Percentiles rank a stretch among this genome's conserved stretches.
These are phyloP conservation scores for Melampsora abietis-canadensis DNA, from an alignment of 1,284 basidiomycete species.

Conservation along the genomic window DNA sequence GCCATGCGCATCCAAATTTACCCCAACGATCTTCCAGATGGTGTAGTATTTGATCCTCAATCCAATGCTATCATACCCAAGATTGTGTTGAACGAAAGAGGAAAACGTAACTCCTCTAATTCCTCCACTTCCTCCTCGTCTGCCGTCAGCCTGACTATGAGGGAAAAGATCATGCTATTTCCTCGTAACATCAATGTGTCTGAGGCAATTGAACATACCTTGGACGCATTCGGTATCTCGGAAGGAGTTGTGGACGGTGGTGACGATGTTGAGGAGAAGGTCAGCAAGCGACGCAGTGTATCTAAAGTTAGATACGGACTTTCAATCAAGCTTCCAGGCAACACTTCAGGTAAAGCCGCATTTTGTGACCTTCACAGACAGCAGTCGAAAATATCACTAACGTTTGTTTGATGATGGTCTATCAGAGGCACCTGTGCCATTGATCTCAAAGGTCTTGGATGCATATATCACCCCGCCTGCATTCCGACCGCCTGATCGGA, in stretches of 20 bases:
- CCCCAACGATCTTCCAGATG: constrained; percentile 83
- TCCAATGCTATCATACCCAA: constrained; percentile 86
- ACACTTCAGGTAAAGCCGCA: constrained; percentile 7
- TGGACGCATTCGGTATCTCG: constrained; percentile 86
- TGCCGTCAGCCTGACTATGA: constrained; percentile 59
- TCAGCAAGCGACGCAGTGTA: constrained; percentile 72
- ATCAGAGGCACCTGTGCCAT: constrained; percentile 69
- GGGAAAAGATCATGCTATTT: constrained; percentile 73
- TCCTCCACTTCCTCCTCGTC: constrained; percentile 57
- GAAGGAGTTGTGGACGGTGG: constrained; percentile 96
- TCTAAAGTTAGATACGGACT: constrained; percentile 76
- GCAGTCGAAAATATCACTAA: constrained; percentile 46
- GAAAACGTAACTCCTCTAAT: constrained; percentile 59
- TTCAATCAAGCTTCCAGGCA: constrained; percentile 55
- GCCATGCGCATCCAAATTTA: constrained; percentile 80
- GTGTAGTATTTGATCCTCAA: constrained; percentile 83
- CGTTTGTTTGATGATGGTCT: not conserved
- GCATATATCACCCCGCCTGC: constrained; percentile 73
- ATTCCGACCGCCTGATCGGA: constrained; percentile 64
- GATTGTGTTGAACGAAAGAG: constrained; percentile 47
- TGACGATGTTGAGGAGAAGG: constrained; percentile 91
- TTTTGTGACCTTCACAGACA: constrained; percentile 35
- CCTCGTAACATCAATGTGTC: constrained; percentile 92
- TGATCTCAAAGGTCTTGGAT: constrained; percentile 76
- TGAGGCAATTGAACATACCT: constrained; percentile 85